Base-by-base conservation (phyloP, 2,329 filamentous ascomycete genomes). In the Hysterium pulicare region DNA sequence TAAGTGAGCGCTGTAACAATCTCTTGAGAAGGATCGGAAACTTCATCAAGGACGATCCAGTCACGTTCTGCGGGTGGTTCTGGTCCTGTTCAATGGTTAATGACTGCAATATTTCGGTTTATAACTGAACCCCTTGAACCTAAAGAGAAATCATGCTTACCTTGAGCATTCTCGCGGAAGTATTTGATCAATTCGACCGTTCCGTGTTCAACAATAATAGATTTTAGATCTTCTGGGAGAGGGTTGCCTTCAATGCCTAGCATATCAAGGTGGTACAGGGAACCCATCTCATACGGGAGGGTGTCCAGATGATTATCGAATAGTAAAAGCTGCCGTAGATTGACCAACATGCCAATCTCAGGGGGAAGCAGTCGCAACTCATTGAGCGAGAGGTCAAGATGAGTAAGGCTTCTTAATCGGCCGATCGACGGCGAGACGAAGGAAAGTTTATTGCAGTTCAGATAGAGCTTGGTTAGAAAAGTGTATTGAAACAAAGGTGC, bases 301-400 rank as follows among this genome's bases (percentile, higher is more conserved):
- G 81, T 83, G 47, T 81, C 81, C 41, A 98, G 84, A 48, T 87
- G 79, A 67, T 98, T 98, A 71, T 95, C 90, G 65, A 95, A 96
- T 2, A 96, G 75, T 21, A 90, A 74, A 4, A 98, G 76, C 52
- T 87, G 83, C 69, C 88, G 90, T 42, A 98, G 74, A 54, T 90
- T 93, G 21, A 90, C 93, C 57, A 95, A 88, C 91, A 97, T 98
- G 61, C 93, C 93, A 47, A 98, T 82, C 71, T 98, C 91, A 17
- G 87, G 80, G 1, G 93, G 93, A 3, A 98, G 74, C 50, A 86
- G 82, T 7, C 78, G 78, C 46, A 98, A 76, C 48, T 91, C 81
- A 67, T 98, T 98, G 70, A 85, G 83, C 0, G 93, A 97, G 3
- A 90, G 77, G 67, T 98, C 91, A 37, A 98, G 78, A 58, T 90